These are phyloP conservation scores for Fusarium coicis DNA, from an alignment of 2,329 filamentous ascomycete species.

Conservation along the genomic window DNA sequence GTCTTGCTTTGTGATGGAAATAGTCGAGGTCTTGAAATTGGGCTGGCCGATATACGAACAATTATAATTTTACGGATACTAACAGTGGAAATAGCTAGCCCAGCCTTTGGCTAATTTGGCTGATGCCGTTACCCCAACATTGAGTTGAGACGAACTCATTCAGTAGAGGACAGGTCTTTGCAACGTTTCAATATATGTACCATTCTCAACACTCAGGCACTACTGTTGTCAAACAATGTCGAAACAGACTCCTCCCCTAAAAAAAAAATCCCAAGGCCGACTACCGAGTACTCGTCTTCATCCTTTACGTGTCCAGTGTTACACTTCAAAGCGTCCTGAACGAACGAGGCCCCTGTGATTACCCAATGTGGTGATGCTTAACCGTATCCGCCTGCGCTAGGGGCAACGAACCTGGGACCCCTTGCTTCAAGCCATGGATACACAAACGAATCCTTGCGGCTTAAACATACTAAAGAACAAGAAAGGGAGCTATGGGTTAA, in stretches of 20 bases:
- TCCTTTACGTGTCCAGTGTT: constrained; percentile 26
- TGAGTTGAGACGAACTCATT: constrained; percentile 13
- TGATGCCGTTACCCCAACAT: constrained; percentile 11
- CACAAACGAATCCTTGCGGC: constrained; percentile 33
- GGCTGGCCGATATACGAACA: background rate
- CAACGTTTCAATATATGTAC: constrained; percentile 5
- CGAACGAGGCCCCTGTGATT: constrained; percentile 26
- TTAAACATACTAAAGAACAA: background rate
- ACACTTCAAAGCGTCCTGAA: constrained; percentile 25
- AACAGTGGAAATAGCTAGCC: constrained; percentile 27
- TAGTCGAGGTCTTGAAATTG: background rate
- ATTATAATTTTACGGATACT: constrained; percentile 10
- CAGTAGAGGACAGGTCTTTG: background rate
- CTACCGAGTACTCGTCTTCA: constrained; percentile 9
- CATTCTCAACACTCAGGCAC: background rate
- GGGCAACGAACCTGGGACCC: constrained; percentile 24
- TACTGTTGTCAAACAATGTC: constrained; percentile 20
- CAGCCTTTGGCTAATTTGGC: constrained; percentile 10
- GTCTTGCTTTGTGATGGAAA: constrained; percentile 1
- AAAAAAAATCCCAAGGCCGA: background rate
- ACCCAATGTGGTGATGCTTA: constrained; percentile 35
- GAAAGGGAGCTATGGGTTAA: background rate
- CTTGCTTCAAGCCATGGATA: constrained; percentile 29
- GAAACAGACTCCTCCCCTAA: constrained; percentile 30
- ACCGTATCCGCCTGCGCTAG: constrained; percentile 40